Evolutionary conservation across 805 yeast genomes (phyloP).

Genomic region (Ogataea neopini): DNA sequence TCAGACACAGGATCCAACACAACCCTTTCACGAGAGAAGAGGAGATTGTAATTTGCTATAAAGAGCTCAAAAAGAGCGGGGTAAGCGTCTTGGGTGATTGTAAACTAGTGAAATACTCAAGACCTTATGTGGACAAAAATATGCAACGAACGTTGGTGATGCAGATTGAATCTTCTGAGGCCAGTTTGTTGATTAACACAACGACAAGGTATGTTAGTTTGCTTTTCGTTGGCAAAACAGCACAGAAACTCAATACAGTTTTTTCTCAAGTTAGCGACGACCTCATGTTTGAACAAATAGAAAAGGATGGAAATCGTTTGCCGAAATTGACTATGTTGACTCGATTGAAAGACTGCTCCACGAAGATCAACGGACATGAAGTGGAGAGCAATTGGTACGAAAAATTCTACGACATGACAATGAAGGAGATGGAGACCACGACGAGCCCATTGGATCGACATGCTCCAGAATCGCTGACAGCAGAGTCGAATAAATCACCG

Average conservation of each 20-base stretch:
- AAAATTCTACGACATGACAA: slow-evolving; percentile 12
- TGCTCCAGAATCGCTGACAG: neutral
- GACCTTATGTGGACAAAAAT: slow-evolving; percentile 47
- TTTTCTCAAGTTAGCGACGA: slow-evolving; percentile 27
- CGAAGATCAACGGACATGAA: slow-evolving; percentile 30
- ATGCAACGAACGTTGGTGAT: slow-evolving; percentile 40
- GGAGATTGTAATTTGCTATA: slow-evolving; percentile 56
- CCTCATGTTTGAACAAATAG: slow-evolving; percentile 27
- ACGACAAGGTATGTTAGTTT: slow-evolving; percentile 32
- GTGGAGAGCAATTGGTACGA: slow-evolving; percentile 34
- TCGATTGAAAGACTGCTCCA: slow-evolving; percentile 20
- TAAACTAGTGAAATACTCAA: slow-evolving; percentile 37
- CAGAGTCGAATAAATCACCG: neutral
- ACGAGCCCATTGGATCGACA: neutral
- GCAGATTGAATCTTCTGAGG: slow-evolving; percentile 40
- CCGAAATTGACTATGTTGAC: slow-evolving; percentile 27
- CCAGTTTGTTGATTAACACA: slow-evolving; percentile 35
- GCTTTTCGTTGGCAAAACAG: slow-evolving; percentile 27
- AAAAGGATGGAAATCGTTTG: slow-evolving; percentile 4
- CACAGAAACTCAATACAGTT: slow-evolving; percentile 24
- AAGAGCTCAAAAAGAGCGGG: slow-evolving; percentile 47
- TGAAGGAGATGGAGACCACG: neutral
- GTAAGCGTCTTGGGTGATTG: slow-evolving; percentile 18
- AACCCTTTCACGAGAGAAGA: slow-evolving; percentile 54
- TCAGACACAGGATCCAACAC: slow-evolving; percentile 48